These are phyloP conservation scores for Blakeslea trispora DNA, from an alignment of 371 early-diverging fungal species.

Conservation along the genomic window DNA sequence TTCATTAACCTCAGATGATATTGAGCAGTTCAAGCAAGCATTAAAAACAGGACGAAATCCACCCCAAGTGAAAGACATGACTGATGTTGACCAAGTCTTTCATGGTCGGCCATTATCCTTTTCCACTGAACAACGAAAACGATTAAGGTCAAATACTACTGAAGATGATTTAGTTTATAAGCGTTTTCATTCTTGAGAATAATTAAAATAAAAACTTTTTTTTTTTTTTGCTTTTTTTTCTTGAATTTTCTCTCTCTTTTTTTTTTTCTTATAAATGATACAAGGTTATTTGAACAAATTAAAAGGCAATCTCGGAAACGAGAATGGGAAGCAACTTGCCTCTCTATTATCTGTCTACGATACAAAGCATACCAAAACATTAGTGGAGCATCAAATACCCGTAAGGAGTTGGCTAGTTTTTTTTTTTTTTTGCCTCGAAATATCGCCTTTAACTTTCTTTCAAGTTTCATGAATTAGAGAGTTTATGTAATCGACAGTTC, in stretches of 20 bases:
- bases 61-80: too few relatives aligned
- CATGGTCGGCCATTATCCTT: too few relatives aligned
- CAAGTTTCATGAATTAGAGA: constrained; percentile 33
- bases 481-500: constrained; percentile 27
- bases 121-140: too few relatives aligned
- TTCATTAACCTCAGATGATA: too few relatives aligned
- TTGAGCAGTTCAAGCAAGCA: too few relatives aligned
- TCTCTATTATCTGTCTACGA: constrained; percentile 27
- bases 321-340: constrained; percentile 32
- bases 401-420: neutral
- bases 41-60: too few relatives aligned
- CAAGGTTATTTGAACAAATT: constrained; percentile 26
- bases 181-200: too few relatives aligned
- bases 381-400: constrained; percentile 9
- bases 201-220: too few relatives aligned
- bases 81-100: too few relatives aligned
- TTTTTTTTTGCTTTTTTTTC: too few relatives aligned
- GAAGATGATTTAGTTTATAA: too few relatives aligned
- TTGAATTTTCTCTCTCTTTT: neutral
- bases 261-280: neutral
- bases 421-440: neutral
- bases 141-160: too few relatives aligned
- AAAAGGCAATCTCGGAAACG: constrained; percentile 13
- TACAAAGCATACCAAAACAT: constrained; percentile 24
- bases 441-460: neutral